phyloP scores from a whole-genome alignment of 2,329 filamentous ascomycete genomes.

The Sarocladium brachiariae region DNA sequence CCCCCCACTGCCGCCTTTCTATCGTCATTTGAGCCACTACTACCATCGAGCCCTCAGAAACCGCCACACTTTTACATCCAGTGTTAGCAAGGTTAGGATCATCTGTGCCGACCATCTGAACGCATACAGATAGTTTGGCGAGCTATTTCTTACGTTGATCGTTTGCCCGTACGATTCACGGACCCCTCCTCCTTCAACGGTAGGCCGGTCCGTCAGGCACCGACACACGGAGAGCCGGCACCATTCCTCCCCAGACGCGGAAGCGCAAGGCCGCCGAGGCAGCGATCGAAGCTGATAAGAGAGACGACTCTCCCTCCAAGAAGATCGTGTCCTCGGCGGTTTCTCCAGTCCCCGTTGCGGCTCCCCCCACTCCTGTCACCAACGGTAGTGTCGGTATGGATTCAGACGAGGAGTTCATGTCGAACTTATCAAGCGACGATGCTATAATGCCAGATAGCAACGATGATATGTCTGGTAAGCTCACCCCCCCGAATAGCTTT shows the following conservation, averaged over 20 bases:
- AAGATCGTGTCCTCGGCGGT: constrained; percentile 49
- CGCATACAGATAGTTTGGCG: too few species aligned
- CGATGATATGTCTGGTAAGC: constrained; percentile 50
- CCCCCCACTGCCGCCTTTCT: not conserved
- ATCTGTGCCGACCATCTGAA: not conserved
- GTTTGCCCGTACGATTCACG: not conserved
- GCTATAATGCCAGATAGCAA: constrained; percentile 71
- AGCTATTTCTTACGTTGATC: not conserved
- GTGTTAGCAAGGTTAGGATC: too few species aligned
- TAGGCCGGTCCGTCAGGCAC: constrained; percentile 6
- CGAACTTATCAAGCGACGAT: constrained; percentile 66
- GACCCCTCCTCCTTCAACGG: not conserved
- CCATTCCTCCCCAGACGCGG: constrained; percentile 52
- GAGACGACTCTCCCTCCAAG: constrained; percentile 41
- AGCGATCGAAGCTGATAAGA: constrained; percentile 45
- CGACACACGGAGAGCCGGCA: constrained; percentile 29
- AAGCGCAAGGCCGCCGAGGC: constrained; percentile 62
- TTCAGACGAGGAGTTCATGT: constrained; percentile 92
- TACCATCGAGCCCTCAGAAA: not conserved
- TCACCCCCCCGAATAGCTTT: constrained; percentile 12
- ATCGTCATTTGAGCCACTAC: not conserved
- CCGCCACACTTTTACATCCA: too few species aligned
- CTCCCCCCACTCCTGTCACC: constrained; percentile 53
- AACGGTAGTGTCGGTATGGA: constrained; percentile 65
- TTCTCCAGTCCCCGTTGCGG: constrained; percentile 23